A percentile compares a stretch with the other conserved stretches of the same genome.
Evolutionary conservation across 2,329 filamentous ascomycete species (phyloP).

Genomic region (Atkinsonella hypoxylon): DNA sequence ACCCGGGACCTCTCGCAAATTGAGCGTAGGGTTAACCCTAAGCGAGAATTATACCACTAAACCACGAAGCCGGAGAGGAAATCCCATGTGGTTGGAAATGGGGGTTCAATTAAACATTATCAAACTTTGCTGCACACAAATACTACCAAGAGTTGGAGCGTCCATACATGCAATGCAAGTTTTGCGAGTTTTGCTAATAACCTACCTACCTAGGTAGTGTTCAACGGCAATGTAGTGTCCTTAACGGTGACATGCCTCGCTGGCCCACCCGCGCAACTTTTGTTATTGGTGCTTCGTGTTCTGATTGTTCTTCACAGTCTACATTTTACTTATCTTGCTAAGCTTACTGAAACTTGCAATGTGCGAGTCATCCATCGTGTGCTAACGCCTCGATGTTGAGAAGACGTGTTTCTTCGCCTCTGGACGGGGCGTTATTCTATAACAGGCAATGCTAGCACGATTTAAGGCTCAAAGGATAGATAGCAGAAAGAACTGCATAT

Average conservation of each 20-base stretch:
- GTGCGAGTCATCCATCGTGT: no score
- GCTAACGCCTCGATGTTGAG: neutral
- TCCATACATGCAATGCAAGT: no score
- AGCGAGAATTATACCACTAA: constrained; percentile 9
- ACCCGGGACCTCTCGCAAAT: constrained; percentile 8
- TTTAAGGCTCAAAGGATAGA: neutral
- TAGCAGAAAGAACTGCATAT: neutral
- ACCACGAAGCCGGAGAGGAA: constrained; percentile 5
- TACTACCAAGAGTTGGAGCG: no score
- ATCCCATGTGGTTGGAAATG: neutral
- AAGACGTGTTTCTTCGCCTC: neutral
- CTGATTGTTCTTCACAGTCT: no score
- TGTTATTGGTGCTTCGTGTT: no score
- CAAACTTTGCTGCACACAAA: neutral
- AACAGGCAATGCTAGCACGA: neutral
- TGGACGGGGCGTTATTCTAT: neutral
- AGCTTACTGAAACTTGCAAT: no score
- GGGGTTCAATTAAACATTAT: rapidly evolving
- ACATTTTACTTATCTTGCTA: no score
- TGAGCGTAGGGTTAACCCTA: constrained; percentile 6
- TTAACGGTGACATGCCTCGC: no score
- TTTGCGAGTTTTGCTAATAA: no score
- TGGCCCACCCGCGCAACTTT: no score
- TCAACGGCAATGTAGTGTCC: no score
- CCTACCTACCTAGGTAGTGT: no score